Base-by-base conservation (phyloP, 2,329 filamentous ascomycete species). In the Hymenotorrendiella dingleyae region DNA sequence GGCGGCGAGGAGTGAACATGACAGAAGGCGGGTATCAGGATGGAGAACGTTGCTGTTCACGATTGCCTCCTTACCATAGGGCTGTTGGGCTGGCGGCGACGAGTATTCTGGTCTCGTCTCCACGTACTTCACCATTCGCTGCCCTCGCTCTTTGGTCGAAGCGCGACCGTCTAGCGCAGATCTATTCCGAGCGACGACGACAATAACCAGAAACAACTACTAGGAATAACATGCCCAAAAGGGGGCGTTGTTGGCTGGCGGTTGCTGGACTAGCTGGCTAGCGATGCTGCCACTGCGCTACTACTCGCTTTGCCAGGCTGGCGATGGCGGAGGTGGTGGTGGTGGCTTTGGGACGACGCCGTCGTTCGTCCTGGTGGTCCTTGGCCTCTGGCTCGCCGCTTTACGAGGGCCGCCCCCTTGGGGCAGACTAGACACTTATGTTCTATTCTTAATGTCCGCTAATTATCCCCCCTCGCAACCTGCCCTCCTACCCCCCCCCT, bases 151-250 rank as follows among this genome's bases (percentile, higher is more conserved):
- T 20, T 17, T 14, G 22, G 21, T 10, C 14, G 14, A 19, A 35
- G 9, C 32, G n/a, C 10, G 6, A 12, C 23, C 9, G 22, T 32
- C 27, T 54, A 56, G 49, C 42, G 48, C 43, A 24, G 27, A 43
- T 55, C 49, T 55, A 50, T 56, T 55, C 50, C 42, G 43, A 37
- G 53, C 17, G 49, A 40, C n/a, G n/a, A n/a, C n/a, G n/a, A n/a
- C n/a, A n/a, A n/a, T n/a, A n/a, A n/a, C n/a, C n/a, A n/a, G n/a
- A n/a, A n/a, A n/a, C n/a, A n/a, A n/a, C n/a, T n/a, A n/a, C n/a
- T n/a, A n/a, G n/a, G n/a, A n/a, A n/a, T n/a, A n/a, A n/a, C n/a
- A 24, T 14, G 22, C 11, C 19, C 29, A 6, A 32, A 32, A 32
- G 14, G 29, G 29, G 14, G 23, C 22, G 29, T 8, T 36, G 40